phyloP scores from a whole-genome alignment of 225 moss, liverwort and hornwort species.

The Straminergon stramineum region DNA sequence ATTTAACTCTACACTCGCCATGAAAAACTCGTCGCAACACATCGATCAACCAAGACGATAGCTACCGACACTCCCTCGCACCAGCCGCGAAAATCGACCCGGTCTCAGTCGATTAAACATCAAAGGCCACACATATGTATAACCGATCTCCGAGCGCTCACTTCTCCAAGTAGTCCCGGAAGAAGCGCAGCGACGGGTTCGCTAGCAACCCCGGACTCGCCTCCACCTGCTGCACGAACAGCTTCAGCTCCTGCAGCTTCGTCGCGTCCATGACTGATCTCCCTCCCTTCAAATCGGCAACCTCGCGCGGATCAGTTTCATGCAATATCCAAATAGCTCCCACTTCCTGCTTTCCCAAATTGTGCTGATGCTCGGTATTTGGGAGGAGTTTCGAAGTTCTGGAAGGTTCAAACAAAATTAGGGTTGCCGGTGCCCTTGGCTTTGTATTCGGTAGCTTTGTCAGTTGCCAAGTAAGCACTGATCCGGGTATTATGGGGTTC shows the following conservation, averaged over 20 bases:
- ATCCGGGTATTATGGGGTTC: background rate
- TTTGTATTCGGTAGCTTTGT: background rate
- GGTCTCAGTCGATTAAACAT: background rate
- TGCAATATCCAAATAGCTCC: background rate
- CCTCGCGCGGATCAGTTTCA: background rate
- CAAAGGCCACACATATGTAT: background rate
- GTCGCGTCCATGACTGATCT: constrained; percentile 56
- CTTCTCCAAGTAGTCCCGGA: constrained; percentile 84
- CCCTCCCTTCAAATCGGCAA: background rate
- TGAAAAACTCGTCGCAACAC: background rate
- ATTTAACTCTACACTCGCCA: background rate
- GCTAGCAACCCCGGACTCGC: constrained; percentile 61
- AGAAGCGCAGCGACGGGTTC: constrained; percentile 69
- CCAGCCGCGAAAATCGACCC: background rate
- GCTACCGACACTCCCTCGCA: background rate
- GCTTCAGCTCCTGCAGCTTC: constrained; percentile 78
- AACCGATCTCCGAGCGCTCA: constrained; percentile 4
- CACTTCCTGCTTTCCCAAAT: background rate
- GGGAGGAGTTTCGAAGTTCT: background rate
- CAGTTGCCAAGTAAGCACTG: constrained; percentile 26
- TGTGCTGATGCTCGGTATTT: background rate
- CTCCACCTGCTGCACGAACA: constrained; percentile 87
- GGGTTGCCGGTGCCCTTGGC: background rate
- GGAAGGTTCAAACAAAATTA: constrained; percentile 18
- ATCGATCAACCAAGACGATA: background rate